Conservation (phyloP, 768 basidiomycete genomes). For the Lactarius hatsudake region DNA sequence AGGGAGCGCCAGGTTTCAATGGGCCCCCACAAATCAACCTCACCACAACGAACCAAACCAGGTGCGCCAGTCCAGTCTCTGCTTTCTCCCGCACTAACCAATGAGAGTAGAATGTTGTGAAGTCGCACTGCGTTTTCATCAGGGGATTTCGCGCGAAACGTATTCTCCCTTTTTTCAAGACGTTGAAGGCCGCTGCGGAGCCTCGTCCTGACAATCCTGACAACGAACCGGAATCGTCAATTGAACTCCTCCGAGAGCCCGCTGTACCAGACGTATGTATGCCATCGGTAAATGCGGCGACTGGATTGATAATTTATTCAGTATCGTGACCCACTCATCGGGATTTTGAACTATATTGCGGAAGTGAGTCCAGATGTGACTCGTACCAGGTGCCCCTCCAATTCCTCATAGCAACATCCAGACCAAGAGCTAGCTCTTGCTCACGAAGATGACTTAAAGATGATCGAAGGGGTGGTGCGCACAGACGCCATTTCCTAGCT, state of each 20-base stretch:
- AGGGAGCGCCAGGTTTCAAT: constrained; percentile 10
- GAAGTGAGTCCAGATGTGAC: constrained; percentile 11
- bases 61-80: not conserved
- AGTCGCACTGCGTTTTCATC: constrained; percentile 22
- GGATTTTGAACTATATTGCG: constrained; percentile 19
- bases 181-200: constrained; percentile 17
- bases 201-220: constrained; percentile 13
- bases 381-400: not conserved
- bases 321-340: constrained; percentile 23
- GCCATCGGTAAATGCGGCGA: not conserved
- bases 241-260: constrained; percentile 16
- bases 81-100: not conserved
- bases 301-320: not conserved
- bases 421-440: constrained; percentile 22
- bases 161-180: constrained; percentile 16
- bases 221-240: constrained; percentile 18
- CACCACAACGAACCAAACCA: constrained; percentile 9
- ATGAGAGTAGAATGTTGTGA: not conserved
- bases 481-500: not conserved
- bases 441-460: constrained; percentile 22
- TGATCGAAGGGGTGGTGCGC: constrained; percentile 19
- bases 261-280: constrained; percentile 16
- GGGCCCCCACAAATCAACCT: constrained; percentile 11
- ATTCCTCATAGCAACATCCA: constrained; percentile 9
- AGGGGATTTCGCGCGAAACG: constrained; percentile 25